phyloP scores from a whole-genome alignment of 192 early-diverging fungal genomes.

The Phlyctochytrium arcticum region DNA sequence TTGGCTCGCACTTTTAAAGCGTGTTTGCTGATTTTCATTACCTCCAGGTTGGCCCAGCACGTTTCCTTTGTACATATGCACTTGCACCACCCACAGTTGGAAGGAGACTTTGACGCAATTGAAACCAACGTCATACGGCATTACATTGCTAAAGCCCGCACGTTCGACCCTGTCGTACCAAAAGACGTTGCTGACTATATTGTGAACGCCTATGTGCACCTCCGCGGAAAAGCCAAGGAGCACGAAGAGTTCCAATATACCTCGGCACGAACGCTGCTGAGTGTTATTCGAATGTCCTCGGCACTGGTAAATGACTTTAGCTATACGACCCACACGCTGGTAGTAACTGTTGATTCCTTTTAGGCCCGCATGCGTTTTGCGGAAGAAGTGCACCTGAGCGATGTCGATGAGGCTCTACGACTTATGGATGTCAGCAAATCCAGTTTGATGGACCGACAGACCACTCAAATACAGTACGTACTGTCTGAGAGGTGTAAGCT shows the following conservation, averaged over 20 bases:
- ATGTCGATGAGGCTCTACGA: conserved; percentile 86
- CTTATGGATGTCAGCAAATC: conserved; percentile 89
- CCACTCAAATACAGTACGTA: conserved; percentile 38
- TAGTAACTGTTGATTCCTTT: not conserved
- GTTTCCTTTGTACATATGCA: conserved; percentile 91
- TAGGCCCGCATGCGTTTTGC: conserved; percentile 73
- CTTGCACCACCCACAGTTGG: conserved; percentile 66
- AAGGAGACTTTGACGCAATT: conserved; percentile 57
- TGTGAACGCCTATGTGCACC: conserved; percentile 78
- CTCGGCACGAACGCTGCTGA: conserved; percentile 80
- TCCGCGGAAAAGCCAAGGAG: conserved; percentile 49
- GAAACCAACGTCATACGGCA: conserved; percentile 79
- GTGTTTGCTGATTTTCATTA: not conserved
- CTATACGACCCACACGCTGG: not conserved
- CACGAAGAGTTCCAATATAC: conserved; percentile 70
- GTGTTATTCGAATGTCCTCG: conserved; percentile 77
- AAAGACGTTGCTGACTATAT: conserved; percentile 78
- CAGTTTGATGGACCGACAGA: conserved; percentile 64
- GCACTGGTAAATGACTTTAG: conserved; percentile 45
- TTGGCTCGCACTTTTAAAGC: not conserved
- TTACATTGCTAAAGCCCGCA: conserved; percentile 80
- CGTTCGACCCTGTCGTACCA: conserved; percentile 69
- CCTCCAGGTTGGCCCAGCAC: conserved; percentile 68
- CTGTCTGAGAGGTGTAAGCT: not conserved
- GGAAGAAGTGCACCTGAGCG: conserved; percentile 59